A percentile compares a stretch with the other conserved stretches of the same genome.
Evolutionary conservation across 768 basidiomycete genomes (phyloP).

Genomic region (Pleurotus salmoneostramineus): DNA sequence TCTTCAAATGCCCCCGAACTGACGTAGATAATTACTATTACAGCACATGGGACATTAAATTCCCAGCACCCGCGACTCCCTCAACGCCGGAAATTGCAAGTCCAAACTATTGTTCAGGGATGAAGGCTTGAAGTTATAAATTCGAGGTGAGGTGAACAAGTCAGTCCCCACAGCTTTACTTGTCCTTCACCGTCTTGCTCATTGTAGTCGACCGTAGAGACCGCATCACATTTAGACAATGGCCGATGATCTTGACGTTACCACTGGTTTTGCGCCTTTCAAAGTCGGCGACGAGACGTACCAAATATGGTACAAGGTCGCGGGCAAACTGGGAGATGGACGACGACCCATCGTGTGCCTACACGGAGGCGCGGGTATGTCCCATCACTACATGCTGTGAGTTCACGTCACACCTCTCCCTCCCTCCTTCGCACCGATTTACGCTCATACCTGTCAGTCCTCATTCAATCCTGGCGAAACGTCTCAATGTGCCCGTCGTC

Average conservation of each 20-base stretch:
- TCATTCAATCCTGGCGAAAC: constrained; percentile 20
- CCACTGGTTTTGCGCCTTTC: neutral
- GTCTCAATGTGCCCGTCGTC: constrained; percentile 34
- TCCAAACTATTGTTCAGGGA: too few relatives aligned
- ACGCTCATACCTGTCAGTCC: neutral
- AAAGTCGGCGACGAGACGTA: neutral
- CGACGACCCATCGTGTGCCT: constrained; percentile 42
- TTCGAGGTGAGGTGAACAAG: too few relatives aligned
- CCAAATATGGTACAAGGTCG: neutral
- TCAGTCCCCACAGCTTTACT: too few relatives aligned
- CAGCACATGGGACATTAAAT: too few relatives aligned
- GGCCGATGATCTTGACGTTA: neutral
- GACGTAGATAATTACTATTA: too few relatives aligned
- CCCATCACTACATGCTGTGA: constrained; percentile 34
- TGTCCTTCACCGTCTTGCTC: too few relatives aligned
- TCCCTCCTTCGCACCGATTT: neutral
- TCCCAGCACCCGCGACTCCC: too few relatives aligned
- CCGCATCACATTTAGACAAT: too few relatives aligned
- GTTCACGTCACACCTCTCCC: neutral
- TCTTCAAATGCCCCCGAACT: too few relatives aligned
- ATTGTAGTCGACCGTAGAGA: too few relatives aligned
- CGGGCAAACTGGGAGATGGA: neutral
- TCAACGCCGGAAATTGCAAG: too few relatives aligned
- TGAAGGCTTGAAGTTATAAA: too few relatives aligned
- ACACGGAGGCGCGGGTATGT: constrained; percentile 51